Base-by-base conservation (phyloP, 2,329 filamentous ascomycete species). In the Apiospora hydei region DNA sequence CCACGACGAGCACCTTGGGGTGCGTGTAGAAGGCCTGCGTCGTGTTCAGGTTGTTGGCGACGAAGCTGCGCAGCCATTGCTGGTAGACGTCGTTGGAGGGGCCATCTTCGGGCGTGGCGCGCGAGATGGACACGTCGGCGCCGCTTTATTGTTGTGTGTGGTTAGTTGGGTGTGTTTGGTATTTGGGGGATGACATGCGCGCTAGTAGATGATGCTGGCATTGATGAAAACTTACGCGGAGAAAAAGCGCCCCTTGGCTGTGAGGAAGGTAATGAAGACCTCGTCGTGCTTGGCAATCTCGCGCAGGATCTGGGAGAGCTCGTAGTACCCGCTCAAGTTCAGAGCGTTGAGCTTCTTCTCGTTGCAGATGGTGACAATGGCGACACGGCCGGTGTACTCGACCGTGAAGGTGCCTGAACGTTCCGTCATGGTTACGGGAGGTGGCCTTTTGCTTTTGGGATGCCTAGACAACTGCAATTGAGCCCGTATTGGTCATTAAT, bases 1-100 rank as follows among this genome's bases (percentile, higher is more conserved):
- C 96, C 0, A 92, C 92, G 73, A 98, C 89, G 34, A 98, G 93
- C 83, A 98, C 93, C 85, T 98, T 98, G 77, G 95, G 94, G 84
- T 98, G 96, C 18, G 91, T 92, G 86, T 96, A 95, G 85, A 98
- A 98, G 77, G 94, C 92, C 77, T 94, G 92, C 2, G 95, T 96
- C 78, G 94, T 89, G 87, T 97, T 93, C 71, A 98, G 89, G 86
- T 98, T 98, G 87, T 93, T 92, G 76, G 92, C 87, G 14, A 94
- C 92, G 83, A 98, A 97, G 79, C 81, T 85, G 69, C 88, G 87
- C 47, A 97, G 88, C 84, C 90, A 91, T 76, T 90, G 86, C 70
- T 81, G 80, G 78, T 87, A 84, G 8, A 80, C 72, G 71, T 86
- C 72, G 71, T 86, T 83, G 26, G 71, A 66, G 7, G 41, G 14